Base-by-base conservation (phyloP, 1,139 yeast species). In the Scheffersomyces segobiensis region DNA sequence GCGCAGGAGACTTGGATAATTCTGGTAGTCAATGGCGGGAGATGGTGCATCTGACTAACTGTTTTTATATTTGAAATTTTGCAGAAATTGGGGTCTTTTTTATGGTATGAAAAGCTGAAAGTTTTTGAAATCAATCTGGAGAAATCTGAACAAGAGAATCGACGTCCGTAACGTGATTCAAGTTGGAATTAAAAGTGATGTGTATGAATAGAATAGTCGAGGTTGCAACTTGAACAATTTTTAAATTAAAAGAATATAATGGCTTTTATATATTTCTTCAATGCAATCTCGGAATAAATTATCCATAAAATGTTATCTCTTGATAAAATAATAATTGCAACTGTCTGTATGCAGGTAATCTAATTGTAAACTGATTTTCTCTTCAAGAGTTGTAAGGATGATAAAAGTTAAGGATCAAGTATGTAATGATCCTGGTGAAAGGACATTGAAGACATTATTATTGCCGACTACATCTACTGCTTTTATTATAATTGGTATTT, bases 1-100 rank as follows among this genome's bases (percentile, higher is more conserved):
- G 98, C 93, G 72, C 97, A 90, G 8, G 69, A 58, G 14, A 88
- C 80, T 69, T 88, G 93, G 1, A 76, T 32, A 12, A 73, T 50
- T 59, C 83, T 63, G 49, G 62, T 68, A 55, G 64, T 52, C 54
- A 61, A 24, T 52, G 68, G 47, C 54, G 61, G 53, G 19, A 54
- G 53, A 18, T 7, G 20, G 52, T 20, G 26, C 26, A 18, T 18
- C 21, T 20, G 24, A 49, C 8, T 1, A 17, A 21, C 14, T 49
- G 26, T 17, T 7, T 18, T 7, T 24, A 21, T 5, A 12, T 19
- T 7, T 17, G 10, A 21, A 21, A 20, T 6, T 19, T 49, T 21
- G 14, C 19, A n/a, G 42, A 14, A 32, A 32, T 7, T 10, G 7
- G 26, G 7, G 3, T 8, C 12, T 10, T 32, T 32, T 32, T 4